Evolutionary conservation across 1,284 basidiomycete genomes (phyloP).

Genomic region (Vanrija sp.): DNA sequence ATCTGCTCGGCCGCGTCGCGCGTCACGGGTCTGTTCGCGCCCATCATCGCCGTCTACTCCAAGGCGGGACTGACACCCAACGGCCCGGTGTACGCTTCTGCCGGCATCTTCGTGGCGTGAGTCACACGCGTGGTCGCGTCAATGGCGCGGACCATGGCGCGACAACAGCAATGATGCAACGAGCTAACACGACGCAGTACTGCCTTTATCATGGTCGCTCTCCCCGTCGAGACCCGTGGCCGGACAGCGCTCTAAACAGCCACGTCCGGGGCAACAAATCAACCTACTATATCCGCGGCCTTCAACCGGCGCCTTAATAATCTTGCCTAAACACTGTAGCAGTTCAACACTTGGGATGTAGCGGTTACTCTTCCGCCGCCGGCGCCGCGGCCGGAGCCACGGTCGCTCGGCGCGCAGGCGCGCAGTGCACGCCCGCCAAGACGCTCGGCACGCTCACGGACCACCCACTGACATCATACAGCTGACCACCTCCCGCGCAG

Average conservation of each 20-base stretch:
- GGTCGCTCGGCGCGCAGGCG: too few species aligned
- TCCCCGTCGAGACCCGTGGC: conserved; percentile 59
- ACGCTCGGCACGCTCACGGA: too few species aligned
- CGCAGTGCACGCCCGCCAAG: too few species aligned
- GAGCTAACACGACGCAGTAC: conserved; percentile 6
- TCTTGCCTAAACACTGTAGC: too few species aligned
- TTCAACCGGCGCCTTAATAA: too few species aligned
- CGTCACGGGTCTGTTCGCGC: conserved; percentile 53
- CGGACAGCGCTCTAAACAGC: conserved; percentile 20
- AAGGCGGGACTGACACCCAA: conserved; percentile 25
- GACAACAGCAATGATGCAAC: neutral
- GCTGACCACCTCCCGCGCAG: too few species aligned
- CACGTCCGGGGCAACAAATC: too few species aligned
- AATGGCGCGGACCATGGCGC: neutral
- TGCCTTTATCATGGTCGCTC: conserved; percentile 52
- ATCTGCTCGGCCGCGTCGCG: conserved; percentile 57
- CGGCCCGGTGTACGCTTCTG: conserved; percentile 60
- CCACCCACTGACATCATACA: too few species aligned
- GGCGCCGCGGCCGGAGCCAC: too few species aligned
- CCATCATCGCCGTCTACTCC: conserved; percentile 32
- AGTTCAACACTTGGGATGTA: too few species aligned
- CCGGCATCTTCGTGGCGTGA: conserved; percentile 54
- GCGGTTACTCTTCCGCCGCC: too few species aligned
- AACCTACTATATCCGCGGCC: too few species aligned
- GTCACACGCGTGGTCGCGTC: conserved; percentile 25